A percentile compares a stretch with the other conserved stretches of the same genome.
These are phyloP conservation scores for Rutidosis leptorrhynchoides DNA, from an alignment of 129 eudicot species.

Conservation along the genomic window DNA sequence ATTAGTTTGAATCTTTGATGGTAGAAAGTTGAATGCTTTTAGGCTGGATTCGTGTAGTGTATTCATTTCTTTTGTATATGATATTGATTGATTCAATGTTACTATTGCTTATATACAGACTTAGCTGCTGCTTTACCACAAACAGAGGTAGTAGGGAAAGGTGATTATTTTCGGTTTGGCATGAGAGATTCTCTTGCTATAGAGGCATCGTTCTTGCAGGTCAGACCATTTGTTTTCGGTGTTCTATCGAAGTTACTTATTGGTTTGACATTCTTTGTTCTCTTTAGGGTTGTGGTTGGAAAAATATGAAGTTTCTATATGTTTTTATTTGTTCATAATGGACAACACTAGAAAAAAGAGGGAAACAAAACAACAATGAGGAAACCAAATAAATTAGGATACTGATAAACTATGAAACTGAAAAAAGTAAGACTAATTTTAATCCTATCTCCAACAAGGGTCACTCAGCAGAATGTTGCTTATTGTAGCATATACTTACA, in stretches of 20 bases:
- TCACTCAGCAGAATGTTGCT: conserved; percentile 2
- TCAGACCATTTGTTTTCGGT: conserved; percentile 18
- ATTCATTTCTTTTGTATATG: conserved; percentile 1
- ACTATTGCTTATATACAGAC: conserved; percentile 45
- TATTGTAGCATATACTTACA: conserved; percentile 14
- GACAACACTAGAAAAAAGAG: neutral
- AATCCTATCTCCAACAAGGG: neutral
- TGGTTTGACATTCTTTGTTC: conserved; percentile 9
- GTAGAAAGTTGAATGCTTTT: neutral
- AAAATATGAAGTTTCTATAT: too few species aligned
- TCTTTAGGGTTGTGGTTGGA: neutral
- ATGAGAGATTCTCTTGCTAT: conserved; percentile 99
- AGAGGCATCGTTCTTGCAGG: conserved; percentile 98
- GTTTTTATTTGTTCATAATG: neutral
- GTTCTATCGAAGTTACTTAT: neutral
- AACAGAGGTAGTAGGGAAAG: conserved; percentile 83
- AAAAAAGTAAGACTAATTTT: neutral
- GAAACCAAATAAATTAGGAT: neutral
- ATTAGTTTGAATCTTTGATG: neutral
- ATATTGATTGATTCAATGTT: neutral
- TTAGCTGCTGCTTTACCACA: conserved; percentile 80
- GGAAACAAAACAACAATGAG: neutral
- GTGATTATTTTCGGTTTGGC: conserved; percentile 96
- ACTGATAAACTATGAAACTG: neutral
- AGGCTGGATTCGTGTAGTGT: neutral